A percentile compares a stretch with the other conserved stretches of the same genome.
Evolutionary conservation across 768 basidiomycete species (phyloP).

Genomic region (Tricholoma sp.): DNA sequence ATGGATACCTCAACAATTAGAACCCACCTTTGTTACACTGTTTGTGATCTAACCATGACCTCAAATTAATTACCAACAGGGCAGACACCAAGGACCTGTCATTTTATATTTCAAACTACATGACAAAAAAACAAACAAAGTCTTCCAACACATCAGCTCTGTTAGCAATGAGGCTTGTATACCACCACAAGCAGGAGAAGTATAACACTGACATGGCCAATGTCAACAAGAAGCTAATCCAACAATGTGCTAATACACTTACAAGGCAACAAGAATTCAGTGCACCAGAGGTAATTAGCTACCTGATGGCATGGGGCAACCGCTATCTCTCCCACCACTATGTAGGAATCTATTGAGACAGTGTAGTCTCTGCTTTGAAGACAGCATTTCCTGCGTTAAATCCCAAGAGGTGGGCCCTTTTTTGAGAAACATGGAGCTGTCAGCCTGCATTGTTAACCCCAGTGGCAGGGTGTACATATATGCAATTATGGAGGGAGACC

Average conservation of each 20-base stretch:
- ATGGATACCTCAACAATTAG: slow-evolving; percentile 22
- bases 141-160: slow-evolving; percentile 33
- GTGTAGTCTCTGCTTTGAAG: slow-evolving; percentile 8
- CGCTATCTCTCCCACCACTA: slow-evolving; percentile 31
- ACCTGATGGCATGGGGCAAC: slow-evolving; percentile 40
- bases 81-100: slow-evolving; percentile 25
- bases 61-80: slow-evolving; percentile 32
- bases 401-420: neutral
- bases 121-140: slow-evolving; percentile 33
- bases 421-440: neutral
- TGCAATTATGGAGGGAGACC: neutral
- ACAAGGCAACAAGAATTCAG: slow-evolving; percentile 32
- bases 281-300: slow-evolving; percentile 30
- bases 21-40: slow-evolving; percentile 18
- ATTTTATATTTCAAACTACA: slow-evolving; percentile 35
- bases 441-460: neutral
- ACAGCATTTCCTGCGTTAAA: neutral
- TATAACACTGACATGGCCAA: slow-evolving; percentile 9
- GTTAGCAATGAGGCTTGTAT: slow-evolving; percentile 25
- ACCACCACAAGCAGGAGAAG: slow-evolving; percentile 13
- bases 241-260: slow-evolving; percentile 27
- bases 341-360: slow-evolving; percentile 28
- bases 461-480: neutral
- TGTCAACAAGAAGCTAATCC: slow-evolving; percentile 23
- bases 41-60: slow-evolving; percentile 31